Percentiles rank a stretch among this genome's conserved stretches.
Evolutionary conservation across 768 basidiomycete species (phyloP).

Genomic region (Saitozyma sp.): DNA sequence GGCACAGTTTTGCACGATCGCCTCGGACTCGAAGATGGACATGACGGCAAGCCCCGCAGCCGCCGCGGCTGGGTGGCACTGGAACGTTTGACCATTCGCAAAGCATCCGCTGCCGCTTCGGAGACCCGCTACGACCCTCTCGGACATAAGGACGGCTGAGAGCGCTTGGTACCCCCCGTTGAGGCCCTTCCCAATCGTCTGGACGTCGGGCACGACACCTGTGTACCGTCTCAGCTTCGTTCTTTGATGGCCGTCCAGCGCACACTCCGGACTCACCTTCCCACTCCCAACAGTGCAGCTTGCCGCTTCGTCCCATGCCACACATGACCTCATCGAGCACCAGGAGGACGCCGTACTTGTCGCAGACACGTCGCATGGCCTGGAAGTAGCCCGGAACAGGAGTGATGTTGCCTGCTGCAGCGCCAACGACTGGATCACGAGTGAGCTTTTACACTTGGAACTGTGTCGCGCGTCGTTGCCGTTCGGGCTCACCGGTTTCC

Average conservation of each 20-base stretch:
- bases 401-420: slow-evolving; percentile 72
- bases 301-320: slow-evolving; percentile 89
- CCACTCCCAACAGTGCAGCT: slow-evolving; percentile 76
- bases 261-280: slow-evolving; percentile 54
- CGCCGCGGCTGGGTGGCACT: slow-evolving; percentile 66
- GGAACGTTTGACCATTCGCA: slow-evolving; percentile 30
- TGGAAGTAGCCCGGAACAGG: slow-evolving; percentile 83
- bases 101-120: slow-evolving; percentile 55
- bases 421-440: slow-evolving; percentile 74
- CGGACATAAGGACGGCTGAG: slow-evolving; percentile 76
- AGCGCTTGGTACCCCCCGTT: slow-evolving; percentile 80
- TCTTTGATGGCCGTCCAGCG: slow-evolving; percentile 56
- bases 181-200: slow-evolving; percentile 84
- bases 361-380: slow-evolving; percentile 64
- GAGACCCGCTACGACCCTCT: slow-evolving; percentile 69
- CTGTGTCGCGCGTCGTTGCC: no score
- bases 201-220: slow-evolving; percentile 68
- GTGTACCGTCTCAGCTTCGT: slow-evolving; percentile 55
- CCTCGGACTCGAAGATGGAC: slow-evolving; percentile 60
- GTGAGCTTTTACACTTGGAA: slow-evolving; percentile 37
- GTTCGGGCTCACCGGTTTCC: slow-evolving; percentile 14
- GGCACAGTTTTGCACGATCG: slow-evolving; percentile 1
- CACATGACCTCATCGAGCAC: slow-evolving; percentile 88
- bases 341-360: slow-evolving; percentile 59
- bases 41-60: slow-evolving; percentile 84